Base-by-base conservation (phyloP, 2,329 filamentous ascomycete genomes). In the Beauveria australis region DNA sequence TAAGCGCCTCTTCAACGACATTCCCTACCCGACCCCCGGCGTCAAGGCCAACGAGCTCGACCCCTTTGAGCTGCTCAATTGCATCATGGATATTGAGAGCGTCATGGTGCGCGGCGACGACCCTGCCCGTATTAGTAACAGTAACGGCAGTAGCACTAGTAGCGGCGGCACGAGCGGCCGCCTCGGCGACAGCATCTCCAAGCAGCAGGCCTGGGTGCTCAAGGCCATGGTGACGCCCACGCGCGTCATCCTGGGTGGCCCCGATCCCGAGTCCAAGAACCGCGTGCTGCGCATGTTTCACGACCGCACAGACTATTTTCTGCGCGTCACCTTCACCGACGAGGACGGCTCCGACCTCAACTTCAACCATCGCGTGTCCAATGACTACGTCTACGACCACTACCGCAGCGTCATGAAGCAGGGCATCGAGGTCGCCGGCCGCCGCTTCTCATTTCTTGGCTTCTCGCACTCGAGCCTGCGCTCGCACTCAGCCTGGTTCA, bases 401-500 rank as follows among this genome's bases (percentile, higher is more conserved):
- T 92, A 92, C 71, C 81, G 81, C 57, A 63, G 68, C 0, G 74
- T 91, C 0, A 76, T 94, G 9, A 70, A 75, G 2, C 67, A 77
- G 0, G 86, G 85, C 0, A 82, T 95, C 30, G 67, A 73, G 1
- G 82, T 93, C 58, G 88, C 81, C 3, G 88, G 85, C 0, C 77
- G 85, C 14, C 68, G 72, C 1, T 91, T 85, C 67, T 72, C 74
- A 0, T 93, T 92, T 67, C 76, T 93, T 0, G 89, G 89, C 0
- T 93, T 92, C 70, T 92, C 89, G 0, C 87, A 92, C 70, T 93
- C 89, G 0, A 92, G 89, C 0, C 78, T 93, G 4, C 80, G 89
- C 14, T 79, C 84, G 0, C 88, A 91, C 62, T 85, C 86, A 0
- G 85, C 82, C 41, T 92, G 89, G 89, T 81, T 84, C 61, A 75